phyloP scores from a whole-genome alignment of 148 eudicot species.

The Rhododendron williamsianum region DNA sequence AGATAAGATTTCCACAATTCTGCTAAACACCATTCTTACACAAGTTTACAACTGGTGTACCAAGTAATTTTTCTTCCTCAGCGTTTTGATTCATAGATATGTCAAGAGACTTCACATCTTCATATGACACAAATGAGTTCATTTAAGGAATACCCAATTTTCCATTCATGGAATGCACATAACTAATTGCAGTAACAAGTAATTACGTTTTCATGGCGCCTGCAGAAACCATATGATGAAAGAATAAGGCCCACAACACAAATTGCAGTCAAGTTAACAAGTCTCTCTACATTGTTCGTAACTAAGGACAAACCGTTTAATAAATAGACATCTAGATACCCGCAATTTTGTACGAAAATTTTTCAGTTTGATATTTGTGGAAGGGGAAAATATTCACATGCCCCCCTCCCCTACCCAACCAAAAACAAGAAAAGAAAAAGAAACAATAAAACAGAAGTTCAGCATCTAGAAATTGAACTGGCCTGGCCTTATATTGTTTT shows the following conservation, averaged over 20 bases:
- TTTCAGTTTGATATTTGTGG: background rate
- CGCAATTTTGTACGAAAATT: background rate
- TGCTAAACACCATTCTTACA: constrained; percentile 50
- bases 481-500: background rate
- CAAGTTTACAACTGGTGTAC: constrained; percentile 13
- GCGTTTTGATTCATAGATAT: background rate
- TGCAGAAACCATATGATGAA: constrained; percentile 15
- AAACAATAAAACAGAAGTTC: background rate
- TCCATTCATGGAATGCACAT: background rate
- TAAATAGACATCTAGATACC: background rate
- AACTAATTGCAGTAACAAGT: background rate
- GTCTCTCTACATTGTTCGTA: background rate
- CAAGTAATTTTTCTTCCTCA: constrained; percentile 7
- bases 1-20: constrained; percentile 48
- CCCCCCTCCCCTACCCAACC: background rate
- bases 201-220: background rate
- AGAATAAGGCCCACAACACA: background rate
- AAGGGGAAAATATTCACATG: background rate
- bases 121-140: background rate
- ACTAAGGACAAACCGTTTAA: background rate
- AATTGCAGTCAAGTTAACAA: background rate
- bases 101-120: background rate
- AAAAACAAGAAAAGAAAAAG: background rate
- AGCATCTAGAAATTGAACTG: background rate
- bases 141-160: background rate